Base-by-base conservation (phyloP, 495 filamentous ascomycete genomes). In the Chaetomidium leptoderma region DNA sequence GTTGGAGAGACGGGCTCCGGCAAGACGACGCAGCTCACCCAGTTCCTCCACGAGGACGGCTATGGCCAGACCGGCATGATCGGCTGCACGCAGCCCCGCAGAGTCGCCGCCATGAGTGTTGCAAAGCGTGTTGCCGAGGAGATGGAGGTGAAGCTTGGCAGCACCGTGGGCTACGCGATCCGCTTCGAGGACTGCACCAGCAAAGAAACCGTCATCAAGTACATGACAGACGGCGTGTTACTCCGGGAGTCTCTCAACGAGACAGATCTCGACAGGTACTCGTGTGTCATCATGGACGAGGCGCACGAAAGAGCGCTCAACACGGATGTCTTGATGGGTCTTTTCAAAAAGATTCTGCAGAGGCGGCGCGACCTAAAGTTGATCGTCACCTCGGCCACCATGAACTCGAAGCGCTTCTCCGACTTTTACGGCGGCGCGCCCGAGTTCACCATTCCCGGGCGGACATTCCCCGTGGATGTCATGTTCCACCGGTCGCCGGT, bases 201-300 rank as follows among this genome's bases (percentile, higher is more conserved):
- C 71, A 88, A 89, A 60, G 85, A 97, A 54, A 99, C 95, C 1
- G 77, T 85, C 58, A 97, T 99, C 71, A 99, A 99, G 72, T 99
- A 99, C 67, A 97, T 99, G 95, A 99, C 95, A 2, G 95, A 99
- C 66, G 95, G 95, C 72, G 91, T 99, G 7, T 77, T 99, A 24
- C 81, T 99, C 16, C 85, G 95, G 66, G 95, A 99, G 65, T 96
- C 89, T 14, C 81, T 99, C 9, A 88, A 89, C 48, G 91, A 97
- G 65, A 80, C 83, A 16, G 95, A 99, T 66, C 81, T 99, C 23
- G 95, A 97, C 70, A 89, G 89, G 65, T 99, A 99, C 71, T 96
- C 92, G 13, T 96, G 91, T 68, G 91, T 99, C 49, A 99, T 99
- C 69, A 97, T 99, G 93, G 95, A 99, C 71, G 95, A 99, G 75